These are phyloP conservation scores for Neofusicoccum sp. DNA, from an alignment of 2,329 filamentous ascomycete genomes.

Conservation along the genomic window DNA sequence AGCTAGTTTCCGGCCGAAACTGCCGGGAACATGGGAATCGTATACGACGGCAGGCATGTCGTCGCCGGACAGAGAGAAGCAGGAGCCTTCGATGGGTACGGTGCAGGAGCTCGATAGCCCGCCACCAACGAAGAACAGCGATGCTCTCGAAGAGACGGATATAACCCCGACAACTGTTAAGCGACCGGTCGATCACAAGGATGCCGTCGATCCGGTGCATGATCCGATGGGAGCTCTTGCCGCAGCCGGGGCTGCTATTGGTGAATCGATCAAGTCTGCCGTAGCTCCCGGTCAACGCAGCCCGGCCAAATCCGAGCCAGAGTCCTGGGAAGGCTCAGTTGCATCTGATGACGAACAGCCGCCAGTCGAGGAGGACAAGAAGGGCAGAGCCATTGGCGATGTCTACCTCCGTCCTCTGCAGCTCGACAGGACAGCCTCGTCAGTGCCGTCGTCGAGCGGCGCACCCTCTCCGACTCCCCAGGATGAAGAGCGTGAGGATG, in stretches of 20 bases:
- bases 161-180: conserved; percentile 39
- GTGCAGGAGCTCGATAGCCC: conserved; percentile 15
- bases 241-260: conserved; percentile 49
- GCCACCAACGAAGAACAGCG: conserved; percentile 13
- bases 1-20: conserved; percentile 49
- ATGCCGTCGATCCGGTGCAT: conserved; percentile 33
- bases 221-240: conserved; percentile 46
- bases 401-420: conserved; percentile 39
- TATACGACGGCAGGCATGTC: conserved; percentile 41
- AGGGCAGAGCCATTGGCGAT: conserved; percentile 29
- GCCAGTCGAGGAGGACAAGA: conserved; percentile 3
- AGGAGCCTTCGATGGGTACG: conserved; percentile 14
- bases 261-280: conserved; percentile 44
- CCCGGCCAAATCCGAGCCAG: conserved; percentile 17
- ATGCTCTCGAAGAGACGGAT: conserved; percentile 29
- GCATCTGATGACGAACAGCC: conserved; percentile 19
- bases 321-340: conserved; percentile 19
- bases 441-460: conserved; percentile 34
- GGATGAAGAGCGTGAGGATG: conserved; percentile 20
- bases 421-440: conserved; percentile 37
- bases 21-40: conserved; percentile 56
- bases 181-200: conserved; percentile 24
- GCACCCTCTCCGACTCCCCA: conserved; percentile 46
- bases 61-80: conserved; percentile 31
- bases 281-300: conserved; percentile 32